phyloP scores from a whole-genome alignment of 2,329 filamentous ascomycete species.

The Zalaria obscura region DNA sequence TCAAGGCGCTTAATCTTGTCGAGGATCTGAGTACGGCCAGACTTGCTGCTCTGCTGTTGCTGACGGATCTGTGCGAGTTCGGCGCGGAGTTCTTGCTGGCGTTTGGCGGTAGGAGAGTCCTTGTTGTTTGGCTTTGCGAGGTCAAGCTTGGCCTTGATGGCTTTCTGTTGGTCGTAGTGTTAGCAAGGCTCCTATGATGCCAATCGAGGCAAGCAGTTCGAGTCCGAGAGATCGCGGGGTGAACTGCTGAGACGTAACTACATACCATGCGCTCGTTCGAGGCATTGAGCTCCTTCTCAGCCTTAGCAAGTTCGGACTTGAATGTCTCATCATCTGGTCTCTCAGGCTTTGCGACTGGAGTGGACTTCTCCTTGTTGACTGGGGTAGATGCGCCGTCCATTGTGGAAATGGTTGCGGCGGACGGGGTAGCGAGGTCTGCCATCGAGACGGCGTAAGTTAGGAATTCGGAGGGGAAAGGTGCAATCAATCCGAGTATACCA shows the following conservation, averaged over 20 bases:
- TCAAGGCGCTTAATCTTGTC: slow-evolving; percentile 91
- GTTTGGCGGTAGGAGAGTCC: slow-evolving; percentile 67
- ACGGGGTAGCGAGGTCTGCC: slow-evolving; percentile 22
- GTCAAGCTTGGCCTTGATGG: slow-evolving; percentile 79
- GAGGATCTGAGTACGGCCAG: slow-evolving; percentile 58
- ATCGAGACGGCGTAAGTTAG: slow-evolving; percentile 8
- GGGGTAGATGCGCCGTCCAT: slow-evolving; percentile 17
- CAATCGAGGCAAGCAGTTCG: not conserved
- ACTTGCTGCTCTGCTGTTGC: slow-evolving; percentile 81
- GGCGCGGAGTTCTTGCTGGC: slow-evolving; percentile 69
- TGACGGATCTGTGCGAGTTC: slow-evolving; percentile 73
- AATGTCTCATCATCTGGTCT: slow-evolving; percentile 79
- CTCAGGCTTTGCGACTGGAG: slow-evolving; percentile 48
- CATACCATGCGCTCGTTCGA: slow-evolving; percentile 48
- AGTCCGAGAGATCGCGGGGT: too few relatives aligned
- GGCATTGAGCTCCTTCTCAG: slow-evolving; percentile 74
- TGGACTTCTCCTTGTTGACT: slow-evolving; percentile 10
- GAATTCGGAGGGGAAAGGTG: not conserved
- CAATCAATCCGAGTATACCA: too few relatives aligned
- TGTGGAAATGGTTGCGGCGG: slow-evolving; percentile 20
- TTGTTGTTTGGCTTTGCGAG: slow-evolving; percentile 68
- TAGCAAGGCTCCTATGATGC: slow-evolving; percentile 4
- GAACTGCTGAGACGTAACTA: not conserved
- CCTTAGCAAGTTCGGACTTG: slow-evolving; percentile 63
- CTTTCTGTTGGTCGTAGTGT: slow-evolving; percentile 44